Evolutionary conservation across 768 basidiomycete genomes (phyloP).

Genomic region (Bullera alba): DNA sequence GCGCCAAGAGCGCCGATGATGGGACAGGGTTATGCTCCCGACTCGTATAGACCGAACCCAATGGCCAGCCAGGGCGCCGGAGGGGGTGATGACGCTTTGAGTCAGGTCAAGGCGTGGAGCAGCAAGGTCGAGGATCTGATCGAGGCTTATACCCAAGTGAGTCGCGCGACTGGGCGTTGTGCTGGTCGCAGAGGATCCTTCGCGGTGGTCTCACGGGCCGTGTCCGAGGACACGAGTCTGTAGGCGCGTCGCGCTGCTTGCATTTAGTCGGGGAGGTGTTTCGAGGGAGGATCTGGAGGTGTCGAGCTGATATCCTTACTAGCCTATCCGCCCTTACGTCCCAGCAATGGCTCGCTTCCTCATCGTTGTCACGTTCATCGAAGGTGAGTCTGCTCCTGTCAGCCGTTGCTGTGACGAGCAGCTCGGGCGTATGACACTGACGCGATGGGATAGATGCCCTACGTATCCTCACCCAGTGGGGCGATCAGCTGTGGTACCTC

Average conservation of each 20-base stretch:
- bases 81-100: slow-evolving; percentile 18
- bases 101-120: slow-evolving; percentile 38
- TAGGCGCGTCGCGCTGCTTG: too few species aligned
- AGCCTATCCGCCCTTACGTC: slow-evolving; percentile 87
- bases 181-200: background rate
- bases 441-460: slow-evolving; percentile 60
- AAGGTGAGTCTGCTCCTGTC: slow-evolving; percentile 47
- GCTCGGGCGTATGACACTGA: too few species aligned
- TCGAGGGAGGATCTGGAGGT: background rate
- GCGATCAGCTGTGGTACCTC: slow-evolving; percentile 96
- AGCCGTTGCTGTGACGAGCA: background rate
- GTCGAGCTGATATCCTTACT: slow-evolving; percentile 29
- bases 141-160: slow-evolving; percentile 66
- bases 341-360: slow-evolving; percentile 92
- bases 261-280: too few species aligned
- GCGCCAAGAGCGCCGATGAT: slow-evolving; percentile 31
- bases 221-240: background rate
- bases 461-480: slow-evolving; percentile 88
- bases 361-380: slow-evolving; percentile 96
- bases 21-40: slow-evolving; percentile 25
- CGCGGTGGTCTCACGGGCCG: background rate
- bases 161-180: slow-evolving; percentile 2
- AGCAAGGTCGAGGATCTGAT: slow-evolving; percentile 75
- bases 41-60: slow-evolving; percentile 2
- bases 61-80: slow-evolving; percentile 3